Conservation (phyloP, 179 eudicot genomes). For the Gypsophila paniculata region DNA sequence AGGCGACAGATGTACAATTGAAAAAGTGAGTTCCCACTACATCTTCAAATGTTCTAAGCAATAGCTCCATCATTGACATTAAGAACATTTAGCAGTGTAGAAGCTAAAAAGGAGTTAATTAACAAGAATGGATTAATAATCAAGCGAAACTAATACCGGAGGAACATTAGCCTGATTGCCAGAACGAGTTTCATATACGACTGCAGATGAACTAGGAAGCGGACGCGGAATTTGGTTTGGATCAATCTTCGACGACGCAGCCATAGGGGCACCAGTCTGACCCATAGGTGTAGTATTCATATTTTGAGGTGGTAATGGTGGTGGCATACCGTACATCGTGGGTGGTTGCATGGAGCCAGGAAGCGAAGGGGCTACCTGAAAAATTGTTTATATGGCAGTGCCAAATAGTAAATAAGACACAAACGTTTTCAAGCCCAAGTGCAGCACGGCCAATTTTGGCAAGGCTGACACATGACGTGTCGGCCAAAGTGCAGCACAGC, state of each 20-base stretch:
- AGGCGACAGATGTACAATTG: neutral
- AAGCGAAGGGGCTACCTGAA: conserved; percentile 54
- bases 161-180: conserved; percentile 87
- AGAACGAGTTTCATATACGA: conserved; percentile 79
- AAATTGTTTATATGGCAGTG: neutral
- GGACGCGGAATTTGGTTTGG: conserved; percentile 95
- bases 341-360: conserved; percentile 69
- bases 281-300: conserved; percentile 60
- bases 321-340: conserved; percentile 73
- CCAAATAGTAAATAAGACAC: conserved; percentile 11
- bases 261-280: conserved; percentile 49
- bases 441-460: neutral
- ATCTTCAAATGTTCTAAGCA: neutral
- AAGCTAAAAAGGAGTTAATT: neutral
- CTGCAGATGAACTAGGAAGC: conserved; percentile 56
- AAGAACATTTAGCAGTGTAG: neutral
- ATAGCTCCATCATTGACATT: neutral
- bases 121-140: neutral
- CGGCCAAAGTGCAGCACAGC: neutral
- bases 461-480: neutral
- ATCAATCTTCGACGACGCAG: conserved; percentile 74
- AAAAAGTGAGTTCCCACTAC: neutral
- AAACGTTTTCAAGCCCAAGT: neutral
- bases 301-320: conserved; percentile 56
- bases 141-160: conserved; percentile 52